phyloP scores from a whole-genome alignment of 768 basidiomycete genomes.

The Calocera viscosa region DNA sequence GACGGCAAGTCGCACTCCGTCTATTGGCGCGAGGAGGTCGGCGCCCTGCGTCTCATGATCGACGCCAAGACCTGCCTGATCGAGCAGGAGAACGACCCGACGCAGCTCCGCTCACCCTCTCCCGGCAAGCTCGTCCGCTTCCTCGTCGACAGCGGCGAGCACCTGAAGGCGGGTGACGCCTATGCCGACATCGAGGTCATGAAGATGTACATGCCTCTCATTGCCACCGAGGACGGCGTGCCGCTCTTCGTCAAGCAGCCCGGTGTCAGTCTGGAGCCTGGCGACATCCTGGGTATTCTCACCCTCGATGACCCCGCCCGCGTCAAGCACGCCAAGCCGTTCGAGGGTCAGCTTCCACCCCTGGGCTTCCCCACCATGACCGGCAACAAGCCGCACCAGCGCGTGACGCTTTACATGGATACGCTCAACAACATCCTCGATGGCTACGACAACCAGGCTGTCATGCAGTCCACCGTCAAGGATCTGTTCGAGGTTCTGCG shows the following conservation, averaged over 20 bases:
- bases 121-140: conserved; percentile 93
- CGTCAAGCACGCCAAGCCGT: conserved; percentile 96
- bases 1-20: conserved; percentile 93
- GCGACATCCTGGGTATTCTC: conserved; percentile 93
- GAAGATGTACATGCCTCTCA: conserved; percentile 99
- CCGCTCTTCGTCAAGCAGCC: conserved; percentile 97
- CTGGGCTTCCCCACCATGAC: conserved; percentile 77
- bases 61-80: conserved; percentile 97
- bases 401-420: conserved; percentile 56
- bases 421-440: conserved; percentile 84
- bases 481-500: conserved; percentile 72
- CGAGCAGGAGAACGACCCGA: conserved; percentile 98
- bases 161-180: conserved; percentile 89
- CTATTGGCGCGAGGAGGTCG: conserved; percentile 98
- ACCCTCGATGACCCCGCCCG: conserved; percentile 91
- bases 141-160: conserved; percentile 93
- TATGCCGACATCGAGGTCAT: conserved; percentile 99
- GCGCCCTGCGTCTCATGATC: conserved; percentile 79
- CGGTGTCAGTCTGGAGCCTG: conserved; percentile 89
- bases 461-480: conserved; percentile 77
- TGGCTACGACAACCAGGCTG: conserved; percentile 91
- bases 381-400: conserved; percentile 85
- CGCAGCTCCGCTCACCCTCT: conserved; percentile 87
- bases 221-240: conserved; percentile 84
- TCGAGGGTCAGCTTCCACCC: conserved; percentile 80